A percentile compares a stretch with the other conserved stretches of the same genome.
Conservation (phyloP, 2,329 filamentous ascomycete species). For the Neonectria magnoliae region DNA sequence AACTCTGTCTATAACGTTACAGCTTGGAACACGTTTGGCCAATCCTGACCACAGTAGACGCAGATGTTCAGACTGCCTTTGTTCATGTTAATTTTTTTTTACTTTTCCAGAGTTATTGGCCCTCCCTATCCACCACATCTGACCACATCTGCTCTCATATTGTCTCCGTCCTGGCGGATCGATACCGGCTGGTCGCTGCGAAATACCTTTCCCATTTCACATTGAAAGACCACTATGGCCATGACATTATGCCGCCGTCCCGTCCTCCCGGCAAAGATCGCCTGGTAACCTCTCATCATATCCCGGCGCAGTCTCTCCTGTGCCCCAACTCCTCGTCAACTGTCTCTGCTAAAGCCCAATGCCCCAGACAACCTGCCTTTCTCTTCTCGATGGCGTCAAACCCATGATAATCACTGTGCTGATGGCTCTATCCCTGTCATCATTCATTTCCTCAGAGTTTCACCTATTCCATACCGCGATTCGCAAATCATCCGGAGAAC, state of each 20-base stretch:
- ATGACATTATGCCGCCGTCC: constrained; percentile 1
- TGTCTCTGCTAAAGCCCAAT: background rate
- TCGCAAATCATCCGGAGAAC: constrained; percentile 62
- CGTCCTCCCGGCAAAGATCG: constrained; percentile 1
- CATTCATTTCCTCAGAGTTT: constrained; percentile 3
- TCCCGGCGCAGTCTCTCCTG: background rate
- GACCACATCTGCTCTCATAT: background rate
- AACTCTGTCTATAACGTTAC: no score
- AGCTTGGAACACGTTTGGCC: background rate
- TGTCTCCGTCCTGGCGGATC: background rate
- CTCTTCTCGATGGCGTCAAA: background rate
- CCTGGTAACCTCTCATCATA: background rate
- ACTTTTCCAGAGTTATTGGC: constrained; percentile 8
- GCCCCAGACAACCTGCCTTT: background rate
- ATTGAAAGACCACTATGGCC: background rate
- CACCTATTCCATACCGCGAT: constrained; percentile 7
- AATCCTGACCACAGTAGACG: no score
- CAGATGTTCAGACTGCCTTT: background rate
- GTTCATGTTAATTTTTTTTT: background rate
- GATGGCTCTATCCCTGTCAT: constrained; percentile 17
- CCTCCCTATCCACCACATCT: background rate
- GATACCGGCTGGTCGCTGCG: constrained; percentile 2
- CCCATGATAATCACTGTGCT: constrained; percentile 6
- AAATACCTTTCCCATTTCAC: constrained; percentile 1
- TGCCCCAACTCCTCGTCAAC: background rate